Evolutionary conservation across 768 basidiomycete species (phyloP).

Genomic region (Hypholoma sublateritium): DNA sequence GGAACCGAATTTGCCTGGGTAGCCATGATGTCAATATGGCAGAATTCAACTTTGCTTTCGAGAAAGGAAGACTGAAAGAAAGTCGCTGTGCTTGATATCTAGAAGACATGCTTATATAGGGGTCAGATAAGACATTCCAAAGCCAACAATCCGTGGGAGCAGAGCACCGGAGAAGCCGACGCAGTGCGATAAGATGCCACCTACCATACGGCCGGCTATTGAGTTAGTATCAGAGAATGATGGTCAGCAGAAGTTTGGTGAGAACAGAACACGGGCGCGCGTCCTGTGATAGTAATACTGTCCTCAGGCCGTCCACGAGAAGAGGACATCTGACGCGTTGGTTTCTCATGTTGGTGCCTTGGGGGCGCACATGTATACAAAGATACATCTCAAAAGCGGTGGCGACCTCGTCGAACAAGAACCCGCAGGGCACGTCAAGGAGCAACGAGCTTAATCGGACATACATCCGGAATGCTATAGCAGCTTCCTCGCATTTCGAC

Average conservation of each 20-base stretch:
- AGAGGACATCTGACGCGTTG: not conserved
- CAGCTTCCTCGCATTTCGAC: not conserved
- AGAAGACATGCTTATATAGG: not conserved
- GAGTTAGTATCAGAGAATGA: not conserved
- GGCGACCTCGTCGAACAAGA: too few species aligned
- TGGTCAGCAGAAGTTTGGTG: not conserved
- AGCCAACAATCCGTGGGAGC: not conserved
- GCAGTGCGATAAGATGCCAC: constrained; percentile 3
- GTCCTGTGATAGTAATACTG: not conserved
- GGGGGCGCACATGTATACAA: not conserved
- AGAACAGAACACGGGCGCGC: not conserved
- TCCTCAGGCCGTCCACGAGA: not conserved
- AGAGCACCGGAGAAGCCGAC: not conserved
- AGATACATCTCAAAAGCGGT: not conserved
- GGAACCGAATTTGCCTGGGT: constrained; percentile 60
- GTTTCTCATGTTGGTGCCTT: not conserved
- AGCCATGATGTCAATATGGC: constrained; percentile 42
- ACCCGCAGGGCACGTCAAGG: too few species aligned
- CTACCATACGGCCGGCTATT: not conserved
- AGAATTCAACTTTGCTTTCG: not conserved
- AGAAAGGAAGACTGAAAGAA: not conserved
- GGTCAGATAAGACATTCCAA: not conserved
- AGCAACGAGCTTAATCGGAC: too few species aligned
- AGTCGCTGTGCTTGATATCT: not conserved
- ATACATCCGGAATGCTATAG: too few species aligned